phyloP scores from a whole-genome alignment of 805 yeast species.

The Kodamaea sagamina region DNA sequence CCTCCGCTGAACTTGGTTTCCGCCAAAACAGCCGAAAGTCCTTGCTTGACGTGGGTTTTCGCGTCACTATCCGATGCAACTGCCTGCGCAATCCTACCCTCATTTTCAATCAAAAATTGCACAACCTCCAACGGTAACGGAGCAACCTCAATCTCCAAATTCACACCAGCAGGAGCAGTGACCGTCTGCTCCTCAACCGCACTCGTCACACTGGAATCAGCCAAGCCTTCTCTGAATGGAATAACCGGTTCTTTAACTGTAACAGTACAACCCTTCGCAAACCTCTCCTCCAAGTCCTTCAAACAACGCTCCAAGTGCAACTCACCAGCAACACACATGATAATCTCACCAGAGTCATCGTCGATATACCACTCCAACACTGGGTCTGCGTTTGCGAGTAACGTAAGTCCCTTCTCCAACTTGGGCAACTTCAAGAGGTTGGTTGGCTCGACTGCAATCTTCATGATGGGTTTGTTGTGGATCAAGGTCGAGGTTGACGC shows the following conservation, averaged over 20 bases:
- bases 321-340: slow-evolving; percentile 95
- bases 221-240: slow-evolving; percentile 87
- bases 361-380: slow-evolving; percentile 85
- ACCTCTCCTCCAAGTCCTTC: slow-evolving; percentile 85
- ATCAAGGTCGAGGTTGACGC: slow-evolving; percentile 48
- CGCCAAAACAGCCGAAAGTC: slow-evolving; percentile 14
- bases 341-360: slow-evolving; percentile 86
- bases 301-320: slow-evolving; percentile 92
- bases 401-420: slow-evolving; percentile 74
- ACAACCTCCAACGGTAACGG: slow-evolving; percentile 59
- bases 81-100: slow-evolving; percentile 17
- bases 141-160: slow-evolving; percentile 53
- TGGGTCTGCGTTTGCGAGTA: slow-evolving; percentile 88
- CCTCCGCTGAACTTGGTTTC: slow-evolving; percentile 28
- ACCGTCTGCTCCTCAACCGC: slow-evolving; percentile 24
- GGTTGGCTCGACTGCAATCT: slow-evolving; percentile 94
- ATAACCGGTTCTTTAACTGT: slow-evolving; percentile 88
- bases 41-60: slow-evolving; percentile 13
- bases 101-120: slow-evolving; percentile 50
- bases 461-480: slow-evolving; percentile 84
- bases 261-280: slow-evolving; percentile 83
- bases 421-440: slow-evolving; percentile 78
- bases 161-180: slow-evolving; percentile 45
- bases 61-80: neutral
- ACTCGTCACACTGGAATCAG: slow-evolving; percentile 49